Conservation (phyloP, 306 rosid genomes). For the Cicer yamashitae region DNA sequence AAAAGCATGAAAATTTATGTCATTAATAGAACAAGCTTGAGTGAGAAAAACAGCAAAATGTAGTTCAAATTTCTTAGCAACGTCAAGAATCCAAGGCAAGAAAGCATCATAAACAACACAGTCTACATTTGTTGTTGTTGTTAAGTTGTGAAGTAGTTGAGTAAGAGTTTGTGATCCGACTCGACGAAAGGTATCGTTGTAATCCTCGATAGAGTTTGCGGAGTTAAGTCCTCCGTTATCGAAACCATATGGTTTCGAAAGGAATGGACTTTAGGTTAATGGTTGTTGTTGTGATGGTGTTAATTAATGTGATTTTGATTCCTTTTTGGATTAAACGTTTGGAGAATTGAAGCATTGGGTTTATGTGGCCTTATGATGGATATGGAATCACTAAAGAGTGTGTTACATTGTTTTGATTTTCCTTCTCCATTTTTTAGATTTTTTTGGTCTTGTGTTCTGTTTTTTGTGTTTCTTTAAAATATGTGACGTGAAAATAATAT, state of each 20-base stretch:
- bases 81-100: background rate
- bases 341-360: conserved; percentile 6
- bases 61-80: too few relatives aligned
- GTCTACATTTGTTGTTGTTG: background rate
- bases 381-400: background rate
- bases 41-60: too few relatives aligned
- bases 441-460: background rate
- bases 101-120: conserved; percentile 9
- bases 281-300: background rate
- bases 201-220: background rate
- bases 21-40: too few relatives aligned
- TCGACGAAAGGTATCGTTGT: conserved; percentile 2
- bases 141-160: conserved; percentile 1
- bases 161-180: background rate
- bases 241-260: conserved; percentile 5
- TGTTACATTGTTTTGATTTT: too few relatives aligned
- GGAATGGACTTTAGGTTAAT: background rate
- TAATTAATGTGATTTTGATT: background rate
- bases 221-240: background rate
- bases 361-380: conserved; percentile 20
- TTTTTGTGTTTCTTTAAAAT: too few relatives aligned
- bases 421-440: background rate
- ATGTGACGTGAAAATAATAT: too few relatives aligned
- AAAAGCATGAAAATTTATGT: too few relatives aligned
- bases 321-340: conserved; percentile 12